Conservation (phyloP, 192 early-diverging fungal species). For the Rhizophagus clarus region DNA sequence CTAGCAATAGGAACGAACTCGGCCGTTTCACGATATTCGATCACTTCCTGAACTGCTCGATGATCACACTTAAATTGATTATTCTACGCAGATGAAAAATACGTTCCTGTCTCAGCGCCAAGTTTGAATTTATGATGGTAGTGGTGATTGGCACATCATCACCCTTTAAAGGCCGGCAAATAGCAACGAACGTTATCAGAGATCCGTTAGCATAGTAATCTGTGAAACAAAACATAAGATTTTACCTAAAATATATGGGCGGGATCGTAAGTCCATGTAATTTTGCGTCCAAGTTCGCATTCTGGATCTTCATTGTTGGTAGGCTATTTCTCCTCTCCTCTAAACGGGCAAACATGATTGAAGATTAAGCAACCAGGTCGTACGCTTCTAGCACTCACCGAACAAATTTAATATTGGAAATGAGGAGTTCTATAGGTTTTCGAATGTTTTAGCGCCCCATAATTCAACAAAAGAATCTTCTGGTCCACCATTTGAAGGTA, state of each 20-base stretch:
- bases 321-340: background rate
- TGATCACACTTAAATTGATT: background rate
- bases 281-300: background rate
- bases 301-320: background rate
- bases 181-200: background rate
- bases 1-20: background rate
- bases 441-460: background rate
- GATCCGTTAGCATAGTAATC: background rate
- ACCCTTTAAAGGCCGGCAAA: background rate
- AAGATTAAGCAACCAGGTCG: background rate
- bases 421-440: background rate
- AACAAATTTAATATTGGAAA: background rate
- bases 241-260: slow-evolving; percentile 13
- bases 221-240: background rate
- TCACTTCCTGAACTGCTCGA: background rate
- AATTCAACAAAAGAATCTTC: background rate
- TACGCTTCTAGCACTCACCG: background rate
- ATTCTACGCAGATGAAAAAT: background rate
- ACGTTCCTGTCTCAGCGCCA: background rate
- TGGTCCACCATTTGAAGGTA: background rate
- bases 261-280: background rate
- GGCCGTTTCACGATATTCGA: background rate
- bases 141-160: background rate
- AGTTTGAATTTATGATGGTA: background rate
- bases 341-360: background rate